phyloP scores from a whole-genome alignment of 352 stramenopile genomes.

The Hyaloperonospora arabidopsidis region DNA sequence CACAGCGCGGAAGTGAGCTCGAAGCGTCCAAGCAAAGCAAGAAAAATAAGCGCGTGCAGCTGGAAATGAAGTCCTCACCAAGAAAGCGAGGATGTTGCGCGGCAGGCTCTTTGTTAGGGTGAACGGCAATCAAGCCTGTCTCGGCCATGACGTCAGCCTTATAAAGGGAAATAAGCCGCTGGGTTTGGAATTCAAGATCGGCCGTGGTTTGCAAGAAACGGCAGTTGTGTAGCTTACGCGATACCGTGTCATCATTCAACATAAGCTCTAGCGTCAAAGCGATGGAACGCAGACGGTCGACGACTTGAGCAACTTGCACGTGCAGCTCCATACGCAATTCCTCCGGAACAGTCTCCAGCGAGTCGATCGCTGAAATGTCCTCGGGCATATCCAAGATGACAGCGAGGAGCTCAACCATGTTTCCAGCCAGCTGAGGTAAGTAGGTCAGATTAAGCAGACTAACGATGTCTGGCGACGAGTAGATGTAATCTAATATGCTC shows the following conservation, averaged over 20 bases:
- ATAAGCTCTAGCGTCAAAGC: conserved; percentile 49
- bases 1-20: conserved; percentile 65
- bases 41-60: conserved; percentile 75
- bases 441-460: conserved; percentile 52
- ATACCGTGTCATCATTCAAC: conserved; percentile 40
- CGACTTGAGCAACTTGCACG: conserved; percentile 55
- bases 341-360: conserved; percentile 27
- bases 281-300: conserved; percentile 43
- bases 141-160: conserved; percentile 54
- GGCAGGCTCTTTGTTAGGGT: conserved; percentile 26
- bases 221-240: conserved; percentile 46
- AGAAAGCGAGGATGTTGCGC: conserved; percentile 33
- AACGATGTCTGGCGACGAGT: conserved; percentile 47
- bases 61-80: conserved; percentile 62
- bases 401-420: conserved; percentile 66
- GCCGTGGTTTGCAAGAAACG: conserved; percentile 52
- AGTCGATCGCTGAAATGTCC: conserved; percentile 47
- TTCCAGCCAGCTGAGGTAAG: conserved; percentile 48
- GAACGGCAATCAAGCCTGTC: conserved; percentile 41
- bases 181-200: conserved; percentile 59
- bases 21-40: conserved; percentile 63
- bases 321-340: conserved; percentile 56
- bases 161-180: conserved; percentile 63
- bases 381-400: conserved; percentile 78
- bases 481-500: conserved; percentile 58